Percentiles rank a stretch among this genome's conserved stretches.
phyloP scores from a whole-genome alignment of 495 filamentous ascomycete genomes.

The Aspergillus bertholletiae region DNA sequence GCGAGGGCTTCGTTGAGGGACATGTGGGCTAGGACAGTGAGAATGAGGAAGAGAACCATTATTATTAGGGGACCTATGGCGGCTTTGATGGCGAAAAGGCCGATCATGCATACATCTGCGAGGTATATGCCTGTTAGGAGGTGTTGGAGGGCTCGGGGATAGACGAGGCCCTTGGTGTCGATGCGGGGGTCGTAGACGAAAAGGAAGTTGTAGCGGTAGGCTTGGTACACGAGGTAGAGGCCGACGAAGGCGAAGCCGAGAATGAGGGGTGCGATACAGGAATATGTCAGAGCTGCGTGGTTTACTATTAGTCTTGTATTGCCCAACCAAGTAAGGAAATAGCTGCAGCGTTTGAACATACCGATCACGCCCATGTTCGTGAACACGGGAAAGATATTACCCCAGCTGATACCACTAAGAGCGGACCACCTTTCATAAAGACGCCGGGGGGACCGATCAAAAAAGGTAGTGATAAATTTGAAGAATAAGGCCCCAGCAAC shows the following conservation, averaged over 20 bases:
- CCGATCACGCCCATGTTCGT: slow-evolving; percentile 84
- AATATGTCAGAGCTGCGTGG: slow-evolving; percentile 74
- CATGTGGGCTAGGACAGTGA: slow-evolving; percentile 74
- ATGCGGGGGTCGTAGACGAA: slow-evolving; percentile 79
- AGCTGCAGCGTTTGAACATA: slow-evolving; percentile 10
- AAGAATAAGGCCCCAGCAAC: slow-evolving; percentile 70
- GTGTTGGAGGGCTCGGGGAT: slow-evolving; percentile 83
- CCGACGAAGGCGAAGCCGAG: slow-evolving; percentile 78
- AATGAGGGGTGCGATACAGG: slow-evolving; percentile 80
- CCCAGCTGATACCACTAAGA: slow-evolving; percentile 67
- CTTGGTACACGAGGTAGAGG: slow-evolving; percentile 77
- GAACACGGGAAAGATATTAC: slow-evolving; percentile 80
- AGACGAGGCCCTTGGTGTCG: slow-evolving; percentile 86
- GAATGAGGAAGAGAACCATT: slow-evolving; percentile 72
- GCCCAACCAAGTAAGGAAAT: too few relatives aligned
- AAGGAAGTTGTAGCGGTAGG: slow-evolving; percentile 88
- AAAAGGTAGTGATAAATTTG: slow-evolving; percentile 65
- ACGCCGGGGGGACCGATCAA: slow-evolving; percentile 61
- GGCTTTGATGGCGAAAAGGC: slow-evolving; percentile 69
- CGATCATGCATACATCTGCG: slow-evolving; percentile 79
- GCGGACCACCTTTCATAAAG: slow-evolving; percentile 60
- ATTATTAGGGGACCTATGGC: slow-evolving; percentile 72
- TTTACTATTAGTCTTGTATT: not conserved
- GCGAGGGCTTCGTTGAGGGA: slow-evolving; percentile 69
- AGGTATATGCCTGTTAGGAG: slow-evolving; percentile 82